Percentiles rank a stretch among this genome's conserved stretches.
Evolutionary conservation across 345 rosid species (phyloP).

Genomic region (Aurinia saxatilis): DNA sequence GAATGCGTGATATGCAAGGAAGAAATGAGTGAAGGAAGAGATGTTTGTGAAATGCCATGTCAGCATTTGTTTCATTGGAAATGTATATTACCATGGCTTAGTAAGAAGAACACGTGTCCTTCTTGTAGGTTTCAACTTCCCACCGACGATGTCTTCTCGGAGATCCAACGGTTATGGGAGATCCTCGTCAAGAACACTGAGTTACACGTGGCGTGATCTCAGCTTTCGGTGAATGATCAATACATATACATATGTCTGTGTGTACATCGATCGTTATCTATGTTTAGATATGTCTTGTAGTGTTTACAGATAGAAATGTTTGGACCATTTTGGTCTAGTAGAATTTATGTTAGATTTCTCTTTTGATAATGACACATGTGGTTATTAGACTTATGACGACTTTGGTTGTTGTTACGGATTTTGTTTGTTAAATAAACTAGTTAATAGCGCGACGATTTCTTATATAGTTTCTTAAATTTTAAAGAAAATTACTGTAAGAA

Average conservation of each 20-base stretch:
- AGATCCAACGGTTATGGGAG: constrained; percentile 84
- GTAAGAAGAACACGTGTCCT: constrained; percentile 81
- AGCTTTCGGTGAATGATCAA: background rate
- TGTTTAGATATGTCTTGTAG: background rate
- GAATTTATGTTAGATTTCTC: background rate
- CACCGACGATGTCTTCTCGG: constrained; percentile 63
- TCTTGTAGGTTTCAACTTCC: constrained; percentile 88
- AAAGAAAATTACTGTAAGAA: no score
- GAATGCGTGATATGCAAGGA: constrained; percentile 82
- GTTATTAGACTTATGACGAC: background rate
- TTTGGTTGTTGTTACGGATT: background rate
- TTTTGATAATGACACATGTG: background rate
- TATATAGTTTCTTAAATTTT: no score
- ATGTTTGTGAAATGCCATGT: constrained; percentile 83
- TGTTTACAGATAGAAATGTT: constrained; percentile 2
- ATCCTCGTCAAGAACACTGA: constrained; percentile 32
- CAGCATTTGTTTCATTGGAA: constrained; percentile 85
- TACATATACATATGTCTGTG: background rate
- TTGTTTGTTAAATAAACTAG: background rate
- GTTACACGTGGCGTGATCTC: constrained; percentile 16
- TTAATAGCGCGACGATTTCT: background rate
- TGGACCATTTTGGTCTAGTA: background rate
- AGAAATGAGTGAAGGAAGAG: constrained; percentile 73
- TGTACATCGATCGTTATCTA: constrained; percentile 7
- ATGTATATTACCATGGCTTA: constrained; percentile 79